Evolutionary conservation across 2,329 filamentous ascomycete genomes (phyloP).

Genomic region (Nannizzia gypsea): DNA sequence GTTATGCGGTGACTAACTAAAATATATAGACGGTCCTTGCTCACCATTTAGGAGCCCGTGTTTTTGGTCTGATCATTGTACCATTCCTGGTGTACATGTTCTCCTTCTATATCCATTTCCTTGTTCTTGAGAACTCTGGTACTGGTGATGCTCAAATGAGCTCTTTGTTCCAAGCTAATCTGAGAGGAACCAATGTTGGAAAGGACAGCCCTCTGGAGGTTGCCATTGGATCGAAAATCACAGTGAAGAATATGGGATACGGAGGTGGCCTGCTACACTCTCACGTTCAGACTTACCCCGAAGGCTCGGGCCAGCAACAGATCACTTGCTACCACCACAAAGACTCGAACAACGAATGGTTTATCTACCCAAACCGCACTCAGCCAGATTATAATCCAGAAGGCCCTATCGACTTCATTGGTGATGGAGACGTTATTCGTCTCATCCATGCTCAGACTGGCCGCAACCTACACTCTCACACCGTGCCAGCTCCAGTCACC

Average conservation of each 20-base stretch:
- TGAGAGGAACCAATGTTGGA: conserved; percentile 85
- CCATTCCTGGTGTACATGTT: conserved; percentile 88
- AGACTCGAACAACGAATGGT: conserved; percentile 99
- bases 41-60: conserved; percentile 66
- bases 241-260: conserved; percentile 98
- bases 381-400: conserved; percentile 62
- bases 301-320: conserved; percentile 88
- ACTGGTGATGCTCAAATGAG: conserved; percentile 99
- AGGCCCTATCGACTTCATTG: conserved; percentile 60
- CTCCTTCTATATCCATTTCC: conserved; percentile 89
- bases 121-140: conserved; percentile 82
- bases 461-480: conserved; percentile 91
- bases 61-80: conserved; percentile 76
- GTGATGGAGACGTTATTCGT: conserved; percentile 65
- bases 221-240: conserved; percentile 76
- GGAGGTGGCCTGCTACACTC: conserved; percentile 92
- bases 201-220: conserved; percentile 90
- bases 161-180: conserved; percentile 95
- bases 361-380: conserved; percentile 85
- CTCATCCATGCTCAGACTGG: conserved; percentile 91
- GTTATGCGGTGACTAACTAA: neutral
- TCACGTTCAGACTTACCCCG: conserved; percentile 89
- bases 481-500: conserved; percentile 74
- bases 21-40: conserved; percentile 41
- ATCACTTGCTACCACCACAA: conserved; percentile 99